Evolutionary conservation across 441 rosid genomes (phyloP), one percentile per base, ranked within the genome.

Genomic region (Metrosideros polymorpha): DNA sequence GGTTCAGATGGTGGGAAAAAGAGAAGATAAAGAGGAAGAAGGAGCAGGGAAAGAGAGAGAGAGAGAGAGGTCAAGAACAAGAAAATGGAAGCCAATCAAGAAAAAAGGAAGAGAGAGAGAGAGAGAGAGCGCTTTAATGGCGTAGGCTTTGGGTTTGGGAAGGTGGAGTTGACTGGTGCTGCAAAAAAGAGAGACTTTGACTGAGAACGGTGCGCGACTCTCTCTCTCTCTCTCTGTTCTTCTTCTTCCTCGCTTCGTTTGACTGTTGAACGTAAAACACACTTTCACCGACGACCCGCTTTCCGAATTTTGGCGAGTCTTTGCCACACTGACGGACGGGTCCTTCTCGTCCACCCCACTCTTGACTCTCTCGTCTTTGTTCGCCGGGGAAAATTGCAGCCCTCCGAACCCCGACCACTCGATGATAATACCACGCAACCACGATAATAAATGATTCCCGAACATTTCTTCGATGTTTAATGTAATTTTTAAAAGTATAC

Each of bases 121-220:
- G 35, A 18, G 22, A 66, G n/a, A 10, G 0, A 32, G 75, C 0
- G 77, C 77, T 66, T 35, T 22, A 32, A 66, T 50, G 55, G 57
- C 51, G 84, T 45, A 19, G 47, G 39, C 84, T 85, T 82, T 27
- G 83, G 87, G 87, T 35, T 19, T 1, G 1, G 7, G 45, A 22
- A 66, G 35, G 77, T 43, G 84, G 86, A 83, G 88, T 75, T 86
- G 91, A 90, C 89, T 85, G 87, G 35, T 35, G 77, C 45, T 35
- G 77, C 45, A 3, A 22, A 2, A n/a, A 52, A 19, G 85, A 83
- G 54, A 25, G 83, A 79, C 86, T 49, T 84, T 54, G 83, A 86
- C 88, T 47, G 85, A 79, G 49, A 61, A 63, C 76, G 25, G 55
- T 55, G 71, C 15, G 15, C 4, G 42, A 9, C 85, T 14, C 22